These are phyloP conservation scores for Allantophomopsis cytisporea DNA, from an alignment of 2,329 filamentous ascomycete species.

Conservation along the genomic window DNA sequence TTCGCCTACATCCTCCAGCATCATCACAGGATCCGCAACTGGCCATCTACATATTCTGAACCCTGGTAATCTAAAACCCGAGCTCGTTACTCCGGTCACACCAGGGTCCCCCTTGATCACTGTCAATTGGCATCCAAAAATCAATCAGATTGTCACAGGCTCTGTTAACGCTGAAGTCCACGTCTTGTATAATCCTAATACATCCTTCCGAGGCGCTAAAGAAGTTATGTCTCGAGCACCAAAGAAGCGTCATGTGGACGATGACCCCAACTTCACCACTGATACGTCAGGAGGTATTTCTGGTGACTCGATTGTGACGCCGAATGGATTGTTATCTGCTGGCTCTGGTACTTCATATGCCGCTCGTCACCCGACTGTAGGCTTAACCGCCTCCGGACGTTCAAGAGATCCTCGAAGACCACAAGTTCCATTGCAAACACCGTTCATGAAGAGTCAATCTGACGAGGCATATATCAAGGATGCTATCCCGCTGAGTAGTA, in stretches of 20 bases:
- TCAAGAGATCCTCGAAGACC: slow-evolving; percentile 71
- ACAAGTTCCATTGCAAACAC: slow-evolving; percentile 72
- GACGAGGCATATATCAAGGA: slow-evolving; percentile 82
- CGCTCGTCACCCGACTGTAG: slow-evolving; percentile 52
- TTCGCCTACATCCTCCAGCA: slow-evolving; percentile 68
- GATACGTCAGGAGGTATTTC: slow-evolving; percentile 72
- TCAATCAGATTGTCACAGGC: slow-evolving; percentile 92
- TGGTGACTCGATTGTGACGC: slow-evolving; percentile 66
- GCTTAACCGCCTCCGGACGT: slow-evolving; percentile 65
- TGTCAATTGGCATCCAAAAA: slow-evolving; percentile 82
- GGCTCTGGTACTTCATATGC: slow-evolving; percentile 30
- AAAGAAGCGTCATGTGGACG: slow-evolving; percentile 90
- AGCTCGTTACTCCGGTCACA: slow-evolving; percentile 81
- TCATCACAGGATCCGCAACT: slow-evolving; percentile 77
- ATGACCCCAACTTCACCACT: slow-evolving; percentile 77
- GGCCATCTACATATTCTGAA: slow-evolving; percentile 90
- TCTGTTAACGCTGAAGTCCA: slow-evolving; percentile 85
- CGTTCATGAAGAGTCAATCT: slow-evolving; percentile 80
- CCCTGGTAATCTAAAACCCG: slow-evolving; percentile 74
- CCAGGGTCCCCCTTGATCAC: slow-evolving; percentile 70
- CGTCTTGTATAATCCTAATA: slow-evolving; percentile 79
- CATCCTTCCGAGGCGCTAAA: slow-evolving; percentile 69
- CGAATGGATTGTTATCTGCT: slow-evolving; percentile 46
- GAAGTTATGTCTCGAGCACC: slow-evolving; percentile 86
- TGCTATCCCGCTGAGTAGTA: slow-evolving; percentile 77